Percentiles rank a stretch among this genome's conserved stretches.
Conservation (phyloP, 345 rosid genomes). For the Acer yangbiense region DNA sequence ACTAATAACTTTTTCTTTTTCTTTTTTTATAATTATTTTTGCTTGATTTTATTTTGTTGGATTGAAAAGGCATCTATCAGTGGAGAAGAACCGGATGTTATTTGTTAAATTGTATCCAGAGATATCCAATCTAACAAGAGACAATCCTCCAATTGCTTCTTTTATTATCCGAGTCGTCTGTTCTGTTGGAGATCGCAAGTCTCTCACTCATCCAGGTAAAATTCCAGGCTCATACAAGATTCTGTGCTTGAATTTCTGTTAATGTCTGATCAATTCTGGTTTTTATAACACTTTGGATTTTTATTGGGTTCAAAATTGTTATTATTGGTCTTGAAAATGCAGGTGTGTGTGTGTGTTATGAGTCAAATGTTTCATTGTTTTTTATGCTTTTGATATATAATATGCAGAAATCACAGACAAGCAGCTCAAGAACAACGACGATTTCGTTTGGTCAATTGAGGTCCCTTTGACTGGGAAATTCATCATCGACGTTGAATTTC, state of each 20-base stretch:
- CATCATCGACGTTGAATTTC: conserved; percentile 89
- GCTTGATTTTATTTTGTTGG: conserved; percentile 17
- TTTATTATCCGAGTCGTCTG: conserved; percentile 71
- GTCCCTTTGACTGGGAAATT: conserved; percentile 81
- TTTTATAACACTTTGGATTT: background rate
- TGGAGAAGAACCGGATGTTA: conserved; percentile 80
- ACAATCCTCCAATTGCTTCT: conserved; percentile 86
- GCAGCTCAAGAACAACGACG: conserved; percentile 71
- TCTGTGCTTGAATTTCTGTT: background rate
- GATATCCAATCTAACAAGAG: conserved; percentile 69
- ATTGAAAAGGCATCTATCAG: conserved; percentile 73
- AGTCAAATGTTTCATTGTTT: background rate
- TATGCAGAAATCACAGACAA: conserved; percentile 71
- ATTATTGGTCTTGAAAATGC: background rate
- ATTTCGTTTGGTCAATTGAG: conserved; percentile 83
- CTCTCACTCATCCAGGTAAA: conserved; percentile 83
- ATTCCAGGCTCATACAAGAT: background rate
- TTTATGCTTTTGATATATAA: background rate
- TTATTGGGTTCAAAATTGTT: background rate
- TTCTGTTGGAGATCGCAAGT: conserved; percentile 70
- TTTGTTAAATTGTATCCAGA: conserved; percentile 81
- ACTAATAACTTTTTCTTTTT: background rate
- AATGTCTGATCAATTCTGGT: background rate
- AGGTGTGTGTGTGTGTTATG: background rate
- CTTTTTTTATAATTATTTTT: background rate